These are phyloP conservation scores for Auricularia sp. DNA, from an alignment of 768 basidiomycete genomes.

Conservation along the genomic window DNA sequence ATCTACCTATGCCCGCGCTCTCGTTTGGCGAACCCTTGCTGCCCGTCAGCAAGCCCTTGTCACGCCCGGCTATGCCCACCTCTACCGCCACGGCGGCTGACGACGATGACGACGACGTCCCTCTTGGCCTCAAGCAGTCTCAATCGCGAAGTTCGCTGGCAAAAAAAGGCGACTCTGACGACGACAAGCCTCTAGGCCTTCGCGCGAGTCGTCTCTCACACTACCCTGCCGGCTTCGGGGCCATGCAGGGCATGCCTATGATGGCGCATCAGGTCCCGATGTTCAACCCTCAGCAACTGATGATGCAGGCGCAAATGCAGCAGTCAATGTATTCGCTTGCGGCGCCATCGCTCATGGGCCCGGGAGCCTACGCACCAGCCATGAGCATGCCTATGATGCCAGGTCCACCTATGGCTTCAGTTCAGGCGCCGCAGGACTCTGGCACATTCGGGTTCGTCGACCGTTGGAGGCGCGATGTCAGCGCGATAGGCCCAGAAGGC, in stretches of 20 bases:
- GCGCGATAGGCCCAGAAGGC: background rate
- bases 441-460: background rate
- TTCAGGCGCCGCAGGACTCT: background rate
- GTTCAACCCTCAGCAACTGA: background rate
- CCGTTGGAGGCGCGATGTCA: background rate
- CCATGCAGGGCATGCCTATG: background rate
- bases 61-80: slow-evolving; percentile 7
- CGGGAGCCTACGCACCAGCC: background rate
- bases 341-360: background rate
- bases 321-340: background rate
- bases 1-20: slow-evolving; percentile 19
- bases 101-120: slow-evolving; percentile 17
- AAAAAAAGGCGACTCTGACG: background rate
- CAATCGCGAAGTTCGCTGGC: background rate
- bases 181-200: background rate
- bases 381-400: background rate
- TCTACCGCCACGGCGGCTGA: slow-evolving; percentile 12
- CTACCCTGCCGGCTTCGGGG: background rate
- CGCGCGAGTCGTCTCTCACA: background rate
- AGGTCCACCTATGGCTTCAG: background rate
- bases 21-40: slow-evolving; percentile 36
- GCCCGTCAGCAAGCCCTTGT: slow-evolving; percentile 17
- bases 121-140: slow-evolving; percentile 12
- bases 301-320: slow-evolving; percentile 3
- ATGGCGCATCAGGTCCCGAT: background rate